phyloP scores from a whole-genome alignment of 2,329 filamentous ascomycete species.

The Aspergillus versicolor region DNA sequence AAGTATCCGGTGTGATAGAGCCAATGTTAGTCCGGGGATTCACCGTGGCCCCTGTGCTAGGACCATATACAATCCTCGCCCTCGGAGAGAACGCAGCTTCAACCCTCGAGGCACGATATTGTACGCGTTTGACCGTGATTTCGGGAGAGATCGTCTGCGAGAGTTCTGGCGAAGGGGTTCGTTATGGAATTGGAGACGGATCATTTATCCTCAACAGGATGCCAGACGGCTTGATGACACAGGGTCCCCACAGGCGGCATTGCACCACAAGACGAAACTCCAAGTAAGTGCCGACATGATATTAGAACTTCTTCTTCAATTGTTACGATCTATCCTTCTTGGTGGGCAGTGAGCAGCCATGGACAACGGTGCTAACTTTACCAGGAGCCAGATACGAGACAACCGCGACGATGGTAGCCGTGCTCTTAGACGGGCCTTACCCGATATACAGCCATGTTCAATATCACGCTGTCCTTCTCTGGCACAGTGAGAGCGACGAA shows the following conservation, averaged over 20 bases:
- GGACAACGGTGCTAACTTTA: too few species aligned
- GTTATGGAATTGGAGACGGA: neutral
- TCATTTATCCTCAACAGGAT: neutral
- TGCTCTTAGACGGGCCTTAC: too few species aligned
- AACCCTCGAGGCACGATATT: neutral
- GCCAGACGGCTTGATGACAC: neutral
- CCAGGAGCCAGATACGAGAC: too few species aligned
- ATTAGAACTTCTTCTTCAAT: neutral
- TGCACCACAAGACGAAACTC: neutral
- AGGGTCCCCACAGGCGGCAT: neutral
- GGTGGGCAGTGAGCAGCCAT: too few species aligned
- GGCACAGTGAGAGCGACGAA: too few species aligned
- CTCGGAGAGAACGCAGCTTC: neutral
- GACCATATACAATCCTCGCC: neutral
- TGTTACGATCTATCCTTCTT: too few species aligned
- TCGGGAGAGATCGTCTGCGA: neutral
- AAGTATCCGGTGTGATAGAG: too few species aligned
- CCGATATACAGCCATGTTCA: too few species aligned
- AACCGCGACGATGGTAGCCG: too few species aligned
- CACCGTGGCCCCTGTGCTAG: neutral
- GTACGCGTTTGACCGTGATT: neutral
- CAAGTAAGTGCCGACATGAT: neutral
- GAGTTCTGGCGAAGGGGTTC: too few species aligned
- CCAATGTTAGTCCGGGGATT: too few species aligned
- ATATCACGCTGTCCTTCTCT: too few species aligned